phyloP scores from a whole-genome alignment of 257 asterid genomes.

The Ophiorrhiza pumila region DNA sequence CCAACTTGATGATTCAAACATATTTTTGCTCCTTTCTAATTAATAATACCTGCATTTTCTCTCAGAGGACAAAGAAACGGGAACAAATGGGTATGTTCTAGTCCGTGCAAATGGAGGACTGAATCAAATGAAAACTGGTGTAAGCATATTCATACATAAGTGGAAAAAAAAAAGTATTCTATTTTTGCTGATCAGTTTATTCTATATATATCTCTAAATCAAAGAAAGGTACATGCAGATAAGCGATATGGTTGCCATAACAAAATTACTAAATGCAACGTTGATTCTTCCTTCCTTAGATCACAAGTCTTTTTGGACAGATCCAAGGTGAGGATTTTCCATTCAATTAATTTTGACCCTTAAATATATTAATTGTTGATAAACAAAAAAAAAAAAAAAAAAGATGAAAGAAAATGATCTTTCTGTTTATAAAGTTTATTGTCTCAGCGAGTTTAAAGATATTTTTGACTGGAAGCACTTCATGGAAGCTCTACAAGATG shows the following conservation, averaged over 20 bases:
- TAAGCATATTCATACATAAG: slow-evolving; percentile 3
- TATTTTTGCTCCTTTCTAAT: not conserved
- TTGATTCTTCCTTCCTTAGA: slow-evolving; percentile 41
- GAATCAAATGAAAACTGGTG: slow-evolving; percentile 48
- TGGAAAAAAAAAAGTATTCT: not conserved
- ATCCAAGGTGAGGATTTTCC: slow-evolving; percentile 32
- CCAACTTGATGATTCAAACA: not conserved
- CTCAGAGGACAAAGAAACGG: slow-evolving; percentile 22
- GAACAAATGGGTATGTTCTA: slow-evolving; percentile 32
- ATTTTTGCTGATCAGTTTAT: not conserved
- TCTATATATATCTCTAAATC: not conserved
- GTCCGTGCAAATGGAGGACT: slow-evolving; percentile 45
- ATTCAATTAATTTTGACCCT: too few relatives aligned
- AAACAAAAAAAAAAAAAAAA: not conserved
- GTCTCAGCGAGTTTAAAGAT: slow-evolving; percentile 43
- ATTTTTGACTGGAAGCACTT: slow-evolving; percentile 42
- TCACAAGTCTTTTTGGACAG: slow-evolving; percentile 44
- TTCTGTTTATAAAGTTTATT: slow-evolving; percentile 10
- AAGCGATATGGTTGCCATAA: slow-evolving; percentile 44
- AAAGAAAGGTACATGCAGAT: slow-evolving; percentile 23
- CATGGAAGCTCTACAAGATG: slow-evolving; percentile 30
- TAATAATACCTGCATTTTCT: not conserved
- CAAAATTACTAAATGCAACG: slow-evolving; percentile 39
- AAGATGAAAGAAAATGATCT: not conserved
- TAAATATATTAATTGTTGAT: not conserved